Base-by-base conservation (phyloP, 352 stramenopile species). In the Thraustotheca clavata region DNA sequence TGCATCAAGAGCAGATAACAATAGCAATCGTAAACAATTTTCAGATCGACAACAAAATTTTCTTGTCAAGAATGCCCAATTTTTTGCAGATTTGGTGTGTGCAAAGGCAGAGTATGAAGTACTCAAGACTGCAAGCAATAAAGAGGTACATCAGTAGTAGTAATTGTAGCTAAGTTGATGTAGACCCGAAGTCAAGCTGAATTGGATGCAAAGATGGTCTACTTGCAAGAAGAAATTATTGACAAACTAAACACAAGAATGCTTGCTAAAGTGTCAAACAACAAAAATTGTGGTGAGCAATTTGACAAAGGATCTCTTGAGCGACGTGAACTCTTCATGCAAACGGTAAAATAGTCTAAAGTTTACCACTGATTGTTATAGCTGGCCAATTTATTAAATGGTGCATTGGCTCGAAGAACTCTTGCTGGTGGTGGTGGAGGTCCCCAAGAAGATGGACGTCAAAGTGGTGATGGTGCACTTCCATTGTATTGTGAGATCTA, bases 211-310 rank as follows among this genome's bases (percentile, higher is more conserved):
- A 65, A 83, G 27, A 93, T 93, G 80, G 40, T 93, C n/a, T 67
- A 84, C 9, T 60, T 74, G 24, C 83, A 93, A 39, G 47, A 26
- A 0, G 68, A 38, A 14, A 80, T 93, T 35, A 69, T 88, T 27
- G 83, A 93, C 34, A 91, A 90, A 67, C 69, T 93, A 38, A 74
- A 84, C 29, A 66, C 76, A 1, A 89, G 90, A 43, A 79, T 93
- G 38, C 72, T 83, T 61, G 86, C 79, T 46, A 93, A 93, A 76
- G 87, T 93, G 73, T 88, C 88, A 76, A 88, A 93, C 63, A 93
- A 93, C 75, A 93, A 93, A 66, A 91, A 93, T 69, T 90, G 87
- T 33, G 83, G 83, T 49, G 83, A 93, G 60, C 83, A 93, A 65
- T 93, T 93, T 52, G 83, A 93, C 69, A 89, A 88, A 67, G 84